Conservation (phyloP, 1,139 yeast species). For the Diutina neorugosa region DNA sequence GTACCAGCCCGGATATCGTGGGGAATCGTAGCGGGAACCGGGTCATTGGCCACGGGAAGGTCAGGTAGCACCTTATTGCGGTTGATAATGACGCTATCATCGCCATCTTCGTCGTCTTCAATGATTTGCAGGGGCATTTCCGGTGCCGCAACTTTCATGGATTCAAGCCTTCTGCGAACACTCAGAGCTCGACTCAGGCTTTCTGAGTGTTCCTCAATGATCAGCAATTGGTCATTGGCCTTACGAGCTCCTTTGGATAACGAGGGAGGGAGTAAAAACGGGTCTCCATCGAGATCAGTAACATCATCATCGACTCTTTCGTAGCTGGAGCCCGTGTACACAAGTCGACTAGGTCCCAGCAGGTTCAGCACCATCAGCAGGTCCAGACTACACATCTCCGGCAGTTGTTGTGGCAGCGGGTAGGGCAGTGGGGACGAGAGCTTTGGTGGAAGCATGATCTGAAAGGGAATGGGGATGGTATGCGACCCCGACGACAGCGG, state of each 20-base stretch:
- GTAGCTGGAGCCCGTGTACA: neutral
- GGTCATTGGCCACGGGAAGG: neutral
- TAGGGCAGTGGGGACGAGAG: neutral
- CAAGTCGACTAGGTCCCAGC: neutral
- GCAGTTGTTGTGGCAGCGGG: constrained; percentile 3
- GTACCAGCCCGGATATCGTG: neutral
- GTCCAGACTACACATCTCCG: neutral
- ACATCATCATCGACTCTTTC: neutral
- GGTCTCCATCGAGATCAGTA: neutral
- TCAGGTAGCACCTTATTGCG: neutral
- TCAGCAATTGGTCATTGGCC: neutral
- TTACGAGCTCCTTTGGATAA: neutral
- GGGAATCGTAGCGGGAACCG: neutral
- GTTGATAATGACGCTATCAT: neutral
- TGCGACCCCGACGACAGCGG: neutral
- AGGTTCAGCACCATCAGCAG: neutral
- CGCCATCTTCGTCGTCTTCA: neutral
- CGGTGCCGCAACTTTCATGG: neutral
- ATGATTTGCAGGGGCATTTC: neutral
- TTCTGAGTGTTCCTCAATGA: neutral
- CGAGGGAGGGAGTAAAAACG: neutral
- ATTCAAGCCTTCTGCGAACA: neutral
- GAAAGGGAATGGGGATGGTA: constrained; percentile 1
- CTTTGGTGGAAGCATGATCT: constrained; percentile 1
- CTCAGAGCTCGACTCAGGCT: neutral